Percentiles rank a stretch among this genome's conserved stretches.
phyloP scores from a whole-genome alignment of 768 basidiomycete genomes.

The Lentinula edodes region DNA sequence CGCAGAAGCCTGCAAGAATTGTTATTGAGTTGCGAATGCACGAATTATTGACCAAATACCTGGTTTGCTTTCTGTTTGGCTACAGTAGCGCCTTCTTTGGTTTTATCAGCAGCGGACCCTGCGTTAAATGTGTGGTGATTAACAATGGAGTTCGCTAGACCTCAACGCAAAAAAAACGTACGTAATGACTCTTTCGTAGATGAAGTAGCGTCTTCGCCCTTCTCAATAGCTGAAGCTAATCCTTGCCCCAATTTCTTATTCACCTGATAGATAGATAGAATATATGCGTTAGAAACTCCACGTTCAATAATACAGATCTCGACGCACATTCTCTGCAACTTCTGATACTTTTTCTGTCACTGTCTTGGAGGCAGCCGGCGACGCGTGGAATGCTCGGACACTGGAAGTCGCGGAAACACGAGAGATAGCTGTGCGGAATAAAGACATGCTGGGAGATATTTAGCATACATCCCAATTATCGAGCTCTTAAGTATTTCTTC shows the following conservation, averaged over 20 bases:
- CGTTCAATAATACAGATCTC: neutral
- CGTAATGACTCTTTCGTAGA: constrained; percentile 37
- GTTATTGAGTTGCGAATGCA: neutral
- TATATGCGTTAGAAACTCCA: neutral
- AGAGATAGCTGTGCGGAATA: constrained; percentile 11
- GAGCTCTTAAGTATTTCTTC: neutral
- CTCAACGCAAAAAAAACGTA: constrained; percentile 13
- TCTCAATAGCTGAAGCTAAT: constrained; percentile 41
- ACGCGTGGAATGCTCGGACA: constrained; percentile 27
- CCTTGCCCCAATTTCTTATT: constrained; percentile 40
- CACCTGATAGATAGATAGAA: constrained; percentile 21
- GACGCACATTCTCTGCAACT: constrained; percentile 33
- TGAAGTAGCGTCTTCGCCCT: constrained; percentile 35
- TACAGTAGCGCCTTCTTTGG: constrained; percentile 27
- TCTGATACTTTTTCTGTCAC: constrained; percentile 41
- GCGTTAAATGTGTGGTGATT: neutral
- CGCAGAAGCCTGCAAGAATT: constrained; percentile 22
- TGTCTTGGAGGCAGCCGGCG: constrained; percentile 29
- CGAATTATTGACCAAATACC: neutral
- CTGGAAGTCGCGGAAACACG: constrained; percentile 9
- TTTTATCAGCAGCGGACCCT: constrained; percentile 30
- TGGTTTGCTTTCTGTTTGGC: constrained; percentile 34
- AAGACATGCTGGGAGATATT: neutral
- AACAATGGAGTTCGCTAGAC: neutral
- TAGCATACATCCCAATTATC: neutral